phyloP scores from a whole-genome alignment of 495 filamentous ascomycete genomes.

The Aspergillus saccharolyticus region DNA sequence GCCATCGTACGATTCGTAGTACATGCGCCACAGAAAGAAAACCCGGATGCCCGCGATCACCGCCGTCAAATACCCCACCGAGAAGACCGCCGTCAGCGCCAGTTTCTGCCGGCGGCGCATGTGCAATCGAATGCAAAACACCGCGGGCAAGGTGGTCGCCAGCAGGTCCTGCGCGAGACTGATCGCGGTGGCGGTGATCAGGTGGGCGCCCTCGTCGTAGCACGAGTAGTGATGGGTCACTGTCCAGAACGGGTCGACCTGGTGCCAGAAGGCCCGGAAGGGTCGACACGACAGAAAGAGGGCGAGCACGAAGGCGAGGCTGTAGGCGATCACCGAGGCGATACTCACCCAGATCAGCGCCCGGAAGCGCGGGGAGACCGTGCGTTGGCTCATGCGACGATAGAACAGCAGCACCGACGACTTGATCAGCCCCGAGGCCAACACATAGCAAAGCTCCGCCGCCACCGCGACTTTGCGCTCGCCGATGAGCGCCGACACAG shows the following conservation, averaged over 20 bases:
- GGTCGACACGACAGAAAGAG: slow-evolving; percentile 10
- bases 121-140: slow-evolving; percentile 5
- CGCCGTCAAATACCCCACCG: slow-evolving; percentile 2
- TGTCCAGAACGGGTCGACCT: slow-evolving; percentile 7
- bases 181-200: slow-evolving; percentile 8
- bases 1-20: slow-evolving; percentile 5
- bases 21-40: slow-evolving; percentile 8
- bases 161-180: slow-evolving; percentile 6
- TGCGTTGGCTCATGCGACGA: slow-evolving; percentile 9
- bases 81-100: slow-evolving; percentile 3
- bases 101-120: slow-evolving; percentile 8
- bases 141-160: slow-evolving; percentile 6
- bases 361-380: slow-evolving; percentile 5
- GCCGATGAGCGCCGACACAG: neutral
- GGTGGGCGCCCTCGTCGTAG: slow-evolving; percentile 9
- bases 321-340: slow-evolving; percentile 7
- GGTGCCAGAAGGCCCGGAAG: slow-evolving; percentile 5
- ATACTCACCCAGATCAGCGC: slow-evolving; percentile 9
- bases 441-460: slow-evolving; percentile 8
- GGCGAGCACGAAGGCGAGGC: slow-evolving; percentile 6
- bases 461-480: slow-evolving; percentile 11
- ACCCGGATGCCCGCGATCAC: slow-evolving; percentile 5
- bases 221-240: neutral
- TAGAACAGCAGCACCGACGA: slow-evolving; percentile 11
- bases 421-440: slow-evolving; percentile 1